Evolutionary conservation across 2,329 filamentous ascomycete genomes (phyloP), one percentile per base, ranked within the genome.

Genomic region (Paraphaeosphaeria sporulosa): DNA sequence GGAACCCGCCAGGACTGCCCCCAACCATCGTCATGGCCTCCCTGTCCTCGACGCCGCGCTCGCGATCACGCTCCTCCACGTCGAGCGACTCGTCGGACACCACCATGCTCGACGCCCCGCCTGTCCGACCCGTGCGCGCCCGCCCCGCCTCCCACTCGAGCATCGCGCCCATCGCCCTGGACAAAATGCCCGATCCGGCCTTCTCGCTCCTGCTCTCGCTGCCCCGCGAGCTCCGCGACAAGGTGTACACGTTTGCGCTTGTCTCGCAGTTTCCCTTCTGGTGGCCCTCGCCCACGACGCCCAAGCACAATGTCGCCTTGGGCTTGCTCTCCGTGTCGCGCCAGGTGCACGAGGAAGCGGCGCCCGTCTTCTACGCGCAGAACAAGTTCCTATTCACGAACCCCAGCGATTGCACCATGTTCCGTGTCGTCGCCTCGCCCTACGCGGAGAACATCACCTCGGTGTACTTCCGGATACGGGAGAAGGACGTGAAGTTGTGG

Each of bases 341-440:
- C 10, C 71, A 75, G 51, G 64, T 79, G 27, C 68, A 77, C 62
- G 57, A 63, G 13, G 77, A 79, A 54, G 71, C 76, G 4, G 69
- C 69, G 4, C 70, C 72, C 0, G 60, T 78, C 15, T 68, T 79
- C n/a, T 79, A 79, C 64, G 57, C 67, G 13, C 53, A 53, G 19
- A 79, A 79, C 67, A 74, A 71, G 50, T 76, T 79, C 57, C 64
- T 76, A 55, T 79, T 79, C 68, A 71, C 68, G 4, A 76, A 79
- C 54, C 77, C 77, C 7, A 75, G 71, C 52, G 77, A 79, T 58
- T 76, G 72, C 64, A 79, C 76, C 66, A 74, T 79, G 62, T 79
- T 79, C 64, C 71, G 75, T 61, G 67, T 78, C 47, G 64, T 77
- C 25, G 58, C 73, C 15, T 71, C 74, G 10, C 68, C 68, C 7